Evolutionary conservation across 345 rosid species (phyloP).

Genomic region (Aquilaria malaccensis): DNA sequence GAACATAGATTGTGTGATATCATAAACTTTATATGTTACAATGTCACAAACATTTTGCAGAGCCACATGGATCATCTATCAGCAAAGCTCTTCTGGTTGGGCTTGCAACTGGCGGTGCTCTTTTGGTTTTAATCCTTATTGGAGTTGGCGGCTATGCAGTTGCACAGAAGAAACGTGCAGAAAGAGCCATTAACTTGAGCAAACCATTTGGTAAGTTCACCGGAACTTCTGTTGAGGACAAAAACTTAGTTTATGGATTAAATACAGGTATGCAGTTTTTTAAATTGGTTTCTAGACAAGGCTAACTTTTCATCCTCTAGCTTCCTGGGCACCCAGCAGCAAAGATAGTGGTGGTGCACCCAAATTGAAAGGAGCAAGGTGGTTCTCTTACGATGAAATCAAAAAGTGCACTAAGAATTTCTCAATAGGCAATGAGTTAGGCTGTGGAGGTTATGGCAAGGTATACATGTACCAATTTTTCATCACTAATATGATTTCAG

Average conservation of each 20-base stretch:
- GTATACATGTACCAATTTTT: conserved; percentile 21
- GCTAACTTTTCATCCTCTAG: conserved; percentile 26
- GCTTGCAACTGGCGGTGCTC: conserved; percentile 39
- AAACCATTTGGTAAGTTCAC: conserved; percentile 69
- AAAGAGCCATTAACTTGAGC: conserved; percentile 79
- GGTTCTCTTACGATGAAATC: conserved; percentile 93
- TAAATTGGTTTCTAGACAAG: too few species aligned
- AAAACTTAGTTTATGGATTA: not conserved
- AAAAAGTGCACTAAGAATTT: conserved; percentile 68
- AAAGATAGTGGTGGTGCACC: conserved; percentile 88
- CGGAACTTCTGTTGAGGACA: not conserved
- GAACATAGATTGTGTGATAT: not conserved
- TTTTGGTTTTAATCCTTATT: conserved; percentile 55
- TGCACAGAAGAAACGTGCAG: conserved; percentile 89
- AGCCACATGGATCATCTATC: conserved; percentile 27
- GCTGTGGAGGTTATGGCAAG: conserved; percentile 96
- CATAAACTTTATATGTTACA: too few species aligned
- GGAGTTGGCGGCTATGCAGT: conserved; percentile 70
- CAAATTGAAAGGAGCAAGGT: conserved; percentile 88
- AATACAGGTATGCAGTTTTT: not conserved
- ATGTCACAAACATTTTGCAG: conserved; percentile 29
- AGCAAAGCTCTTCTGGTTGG: conserved; percentile 38
- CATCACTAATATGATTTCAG: not conserved
- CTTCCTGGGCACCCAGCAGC: conserved; percentile 87
- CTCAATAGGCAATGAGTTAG: conserved; percentile 66